phyloP scores from a whole-genome alignment of 345 rosid genomes.

The Eucalyptus decipiens region DNA sequence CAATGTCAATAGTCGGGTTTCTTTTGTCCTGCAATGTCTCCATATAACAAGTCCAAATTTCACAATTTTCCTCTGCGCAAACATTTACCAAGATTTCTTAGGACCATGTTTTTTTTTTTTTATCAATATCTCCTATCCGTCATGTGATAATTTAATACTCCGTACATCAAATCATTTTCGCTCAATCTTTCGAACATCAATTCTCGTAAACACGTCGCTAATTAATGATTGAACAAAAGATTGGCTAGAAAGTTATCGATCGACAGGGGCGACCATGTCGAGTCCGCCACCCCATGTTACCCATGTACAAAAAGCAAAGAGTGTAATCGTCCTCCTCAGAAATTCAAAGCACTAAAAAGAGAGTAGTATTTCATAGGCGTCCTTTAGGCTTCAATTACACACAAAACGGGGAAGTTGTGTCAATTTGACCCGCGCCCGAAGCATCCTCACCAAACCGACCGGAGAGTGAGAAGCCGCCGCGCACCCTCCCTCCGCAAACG shows the following conservation, averaged over 20 bases:
- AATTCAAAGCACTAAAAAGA: background rate
- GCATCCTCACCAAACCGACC: background rate
- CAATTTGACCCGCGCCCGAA: background rate
- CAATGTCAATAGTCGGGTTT: background rate
- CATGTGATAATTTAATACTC: background rate
- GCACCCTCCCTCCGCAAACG: background rate
- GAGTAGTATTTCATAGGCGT: background rate
- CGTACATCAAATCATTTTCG: background rate
- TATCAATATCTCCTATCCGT: background rate
- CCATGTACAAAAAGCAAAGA: background rate
- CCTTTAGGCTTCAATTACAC: background rate
- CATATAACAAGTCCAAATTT: background rate
- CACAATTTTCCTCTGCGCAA: background rate
- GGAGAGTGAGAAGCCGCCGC: background rate
- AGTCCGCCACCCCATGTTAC: background rate
- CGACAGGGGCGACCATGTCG: background rate
- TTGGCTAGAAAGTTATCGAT: background rate
- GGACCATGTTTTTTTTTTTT: no score
- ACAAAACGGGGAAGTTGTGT: background rate
- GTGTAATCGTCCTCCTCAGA: background rate
- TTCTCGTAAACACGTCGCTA: background rate
- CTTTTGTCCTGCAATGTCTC: background rate
- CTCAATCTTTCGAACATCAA: background rate
- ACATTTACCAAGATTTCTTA: background rate
- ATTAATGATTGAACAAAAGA: background rate